These are phyloP conservation scores for Nemania abortiva DNA, from an alignment of 2,329 filamentous ascomycete genomes.

Conservation along the genomic window DNA sequence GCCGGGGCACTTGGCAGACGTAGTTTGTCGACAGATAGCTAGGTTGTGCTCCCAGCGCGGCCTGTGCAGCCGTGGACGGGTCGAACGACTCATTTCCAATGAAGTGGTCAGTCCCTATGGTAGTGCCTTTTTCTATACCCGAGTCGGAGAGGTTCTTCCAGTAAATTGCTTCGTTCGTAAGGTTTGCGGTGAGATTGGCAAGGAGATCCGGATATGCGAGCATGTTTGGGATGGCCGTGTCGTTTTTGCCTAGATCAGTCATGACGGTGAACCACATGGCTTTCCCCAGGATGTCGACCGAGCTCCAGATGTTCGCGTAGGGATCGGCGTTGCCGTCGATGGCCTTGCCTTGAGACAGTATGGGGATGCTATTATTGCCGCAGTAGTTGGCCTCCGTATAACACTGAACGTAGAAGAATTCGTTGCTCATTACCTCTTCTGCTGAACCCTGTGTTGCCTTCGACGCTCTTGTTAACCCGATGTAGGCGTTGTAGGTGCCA, in stretches of 20 bases:
- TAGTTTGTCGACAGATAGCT: slow-evolving; percentile 34
- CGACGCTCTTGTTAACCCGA: slow-evolving; percentile 17
- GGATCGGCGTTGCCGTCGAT: slow-evolving; percentile 12
- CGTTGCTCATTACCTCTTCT: slow-evolving; percentile 31
- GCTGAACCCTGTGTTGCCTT: slow-evolving; percentile 17
- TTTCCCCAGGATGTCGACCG: slow-evolving; percentile 30
- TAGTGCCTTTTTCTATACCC: not conserved
- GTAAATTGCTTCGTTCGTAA: slow-evolving; percentile 35
- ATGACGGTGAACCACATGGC: slow-evolving; percentile 38
- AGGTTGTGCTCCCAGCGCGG: slow-evolving; percentile 21
- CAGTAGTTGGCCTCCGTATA: slow-evolving; percentile 26
- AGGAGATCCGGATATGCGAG: slow-evolving; percentile 37
- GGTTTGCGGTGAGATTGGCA: slow-evolving; percentile 34
- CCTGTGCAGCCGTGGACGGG: slow-evolving; percentile 11
- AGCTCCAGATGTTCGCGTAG: slow-evolving; percentile 33
- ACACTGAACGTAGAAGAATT: slow-evolving; percentile 36
- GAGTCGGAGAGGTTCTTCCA: slow-evolving; percentile 9
- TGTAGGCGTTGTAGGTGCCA: slow-evolving; percentile 13
- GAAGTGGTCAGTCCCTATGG: not conserved
- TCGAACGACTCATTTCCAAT: slow-evolving; percentile 25
- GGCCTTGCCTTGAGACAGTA: slow-evolving; percentile 9
- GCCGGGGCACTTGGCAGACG: slow-evolving; percentile 30
- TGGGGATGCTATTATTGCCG: slow-evolving; percentile 19
- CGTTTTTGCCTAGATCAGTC: slow-evolving; percentile 38
- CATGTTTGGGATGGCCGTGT: slow-evolving; percentile 35